Evolutionary conservation across 1,284 basidiomycete genomes (phyloP), one percentile per base, ranked within the genome.

Genomic region (Omphalotus olearius): DNA sequence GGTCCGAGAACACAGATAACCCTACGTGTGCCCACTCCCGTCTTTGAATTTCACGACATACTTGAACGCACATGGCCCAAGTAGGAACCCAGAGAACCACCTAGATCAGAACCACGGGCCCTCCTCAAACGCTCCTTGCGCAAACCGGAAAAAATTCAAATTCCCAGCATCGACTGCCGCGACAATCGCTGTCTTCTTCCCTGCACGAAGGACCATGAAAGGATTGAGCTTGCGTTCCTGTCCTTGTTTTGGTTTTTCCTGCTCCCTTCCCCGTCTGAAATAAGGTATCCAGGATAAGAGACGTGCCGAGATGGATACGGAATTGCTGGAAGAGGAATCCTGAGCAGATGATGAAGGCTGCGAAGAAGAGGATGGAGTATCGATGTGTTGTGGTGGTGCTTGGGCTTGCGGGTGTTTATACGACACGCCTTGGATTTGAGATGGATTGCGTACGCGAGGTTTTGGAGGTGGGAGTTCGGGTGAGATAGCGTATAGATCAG

Each of bases 121-220:
- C 57, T 89, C 85, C 47, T 80, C 83, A 67, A 99, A 98, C 10
- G 81, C 85, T 0, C 91, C 87, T 62, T 95, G 80, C 1, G 90
- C 88, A 60, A 98, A 95, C 40, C 91, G 73, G 65, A 94, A 86
- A 74, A 98, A 92, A 53, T 90, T 90, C 23, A 89, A 89, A 57
- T 82, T 93, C 6, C 95, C 93, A 6, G 85, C 80, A 68, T 98
- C 95, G 3, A 96, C 93, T 1, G 85, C 91, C 0, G 94, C 96
- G 26, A 99, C 79, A 23, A 98, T 77, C 45, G 96, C 75, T 7
- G 78, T 87, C 60, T 92, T 88, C 63, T 89, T 90, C 0, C 96
- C 96, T 16, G 84, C 82, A 61, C 95, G 92, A 56, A 98, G 73
- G 3, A 80, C 77, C 56, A 80, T 77, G 61, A 93, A 92, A 0